These are phyloP conservation scores for Polysphondylium violaceum DNA, from an alignment of 78 protist species.

Conservation along the genomic window DNA sequence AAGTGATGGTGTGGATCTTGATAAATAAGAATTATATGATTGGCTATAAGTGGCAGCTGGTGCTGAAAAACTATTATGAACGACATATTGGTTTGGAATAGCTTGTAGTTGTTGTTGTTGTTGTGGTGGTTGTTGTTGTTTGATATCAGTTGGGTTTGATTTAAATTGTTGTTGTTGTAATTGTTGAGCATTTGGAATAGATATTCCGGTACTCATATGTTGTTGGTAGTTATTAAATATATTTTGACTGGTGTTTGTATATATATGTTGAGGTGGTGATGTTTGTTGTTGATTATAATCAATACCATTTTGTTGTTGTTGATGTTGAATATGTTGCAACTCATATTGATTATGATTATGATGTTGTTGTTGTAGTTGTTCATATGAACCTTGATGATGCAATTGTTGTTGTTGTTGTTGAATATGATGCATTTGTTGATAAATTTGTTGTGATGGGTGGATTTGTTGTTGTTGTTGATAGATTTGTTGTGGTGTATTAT, in stretches of 20 bases:
- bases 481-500: not conserved
- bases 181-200: constrained; percentile 24
- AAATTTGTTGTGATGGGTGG: not conserved
- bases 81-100: too few relatives aligned
- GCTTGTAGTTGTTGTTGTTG: not conserved
- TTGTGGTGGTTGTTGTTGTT: not conserved
- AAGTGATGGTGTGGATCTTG: too few relatives aligned
- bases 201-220: constrained; percentile 25
- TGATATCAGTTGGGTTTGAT: not conserved
- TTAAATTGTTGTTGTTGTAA: not conserved
- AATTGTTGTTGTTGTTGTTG: too few relatives aligned
- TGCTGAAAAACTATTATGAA: too few relatives aligned
- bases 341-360: too few relatives aligned
- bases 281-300: not conserved
- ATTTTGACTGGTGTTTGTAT: not conserved
- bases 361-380: too few relatives aligned
- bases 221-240: not conserved
- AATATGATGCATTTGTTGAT: not conserved
- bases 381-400: too few relatives aligned
- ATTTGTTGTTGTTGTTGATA: constrained; percentile 8
- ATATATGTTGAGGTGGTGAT: not conserved
- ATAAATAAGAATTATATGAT: too few relatives aligned
- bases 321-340: too few relatives aligned
- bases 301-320: constrained; percentile 7
- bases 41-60: too few relatives aligned